Base-by-base conservation (phyloP, 352 stramenopile genomes). In the Phytophthora crassamura region DNA sequence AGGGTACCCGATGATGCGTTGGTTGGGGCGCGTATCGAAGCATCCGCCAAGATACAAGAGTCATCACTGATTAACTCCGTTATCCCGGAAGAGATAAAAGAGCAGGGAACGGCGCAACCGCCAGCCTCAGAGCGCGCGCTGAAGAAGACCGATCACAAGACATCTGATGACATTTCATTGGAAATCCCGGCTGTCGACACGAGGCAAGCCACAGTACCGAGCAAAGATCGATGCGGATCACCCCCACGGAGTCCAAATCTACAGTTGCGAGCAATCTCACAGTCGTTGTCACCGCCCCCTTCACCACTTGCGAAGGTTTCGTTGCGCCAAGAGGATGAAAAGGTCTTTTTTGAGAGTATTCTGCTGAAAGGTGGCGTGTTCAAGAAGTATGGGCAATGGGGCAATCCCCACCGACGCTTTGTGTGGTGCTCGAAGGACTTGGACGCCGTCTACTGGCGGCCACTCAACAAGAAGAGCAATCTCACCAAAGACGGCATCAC, bases 301-400 rank as follows among this genome's bases (percentile, higher is more conserved):
- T 70, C 54, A 32, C 59, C 61, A 11, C 30, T 34, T n/a, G 25
- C 28, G 9, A 67, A 64, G 25, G 30, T 34, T 8, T 15, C 53
- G 18, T 38, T 58, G 34, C 50, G 52, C n/a, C 41, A 72, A n/a
- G 56, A 78, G 16, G 79, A 88, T 49, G 70, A 87, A 20, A 75
- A 79, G 20, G 33, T 62, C 11, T 67, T 87, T 12, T 88, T 81
- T 32, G 69, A 87, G 40, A 86, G 72, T 53, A 84, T 88, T 60
- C 46, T 90, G 48, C 66, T 88, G 36, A 87, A 90, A 64, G 80
- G 84, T 25, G 80, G 77, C 7, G 75, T 90, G 15, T 92, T 92
- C 47, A 89, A 89, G 53, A 90, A 92, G 58, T 89, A 90, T 43
- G 84, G 81, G 0, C 81, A 90, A 43, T 92, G 84, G 84, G 80